Evolutionary conservation across 305 asterid species (phyloP).

Genomic region (Withania somnifera): DNA sequence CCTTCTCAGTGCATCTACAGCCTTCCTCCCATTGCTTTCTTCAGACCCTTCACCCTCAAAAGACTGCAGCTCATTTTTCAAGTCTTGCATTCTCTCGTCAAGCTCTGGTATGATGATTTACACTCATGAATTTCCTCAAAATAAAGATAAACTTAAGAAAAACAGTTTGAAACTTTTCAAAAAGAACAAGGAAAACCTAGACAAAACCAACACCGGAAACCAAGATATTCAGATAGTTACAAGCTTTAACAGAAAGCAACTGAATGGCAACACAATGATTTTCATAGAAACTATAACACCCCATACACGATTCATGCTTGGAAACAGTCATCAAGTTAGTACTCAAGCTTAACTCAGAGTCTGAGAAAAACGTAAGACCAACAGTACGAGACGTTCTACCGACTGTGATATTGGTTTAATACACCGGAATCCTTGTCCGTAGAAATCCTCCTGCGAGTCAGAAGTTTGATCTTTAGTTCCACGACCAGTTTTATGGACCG

Average conservation of each 20-base stretch:
- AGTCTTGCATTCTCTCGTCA: constrained; percentile 92
- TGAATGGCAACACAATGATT: neutral
- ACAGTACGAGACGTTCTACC: too few species aligned
- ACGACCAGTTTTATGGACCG: too few species aligned
- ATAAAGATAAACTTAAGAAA: neutral
- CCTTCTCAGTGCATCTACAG: constrained; percentile 84
- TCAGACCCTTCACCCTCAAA: constrained; percentile 74
- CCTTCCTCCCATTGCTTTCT: constrained; percentile 65
- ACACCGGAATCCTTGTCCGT: too few species aligned
- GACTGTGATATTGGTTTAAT: too few species aligned
- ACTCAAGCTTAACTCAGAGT: too few species aligned
- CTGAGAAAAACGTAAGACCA: too few species aligned
- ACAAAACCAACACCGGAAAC: neutral
- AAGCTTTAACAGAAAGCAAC: neutral
- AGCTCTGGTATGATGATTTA: constrained; percentile 50
- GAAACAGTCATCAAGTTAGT: too few species aligned
- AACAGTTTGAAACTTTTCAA: neutral
- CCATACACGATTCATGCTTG: too few species aligned
- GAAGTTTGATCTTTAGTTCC: too few species aligned
- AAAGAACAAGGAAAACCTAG: neutral
- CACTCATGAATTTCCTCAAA: neutral
- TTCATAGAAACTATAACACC: neutral
- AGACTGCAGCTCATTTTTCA: constrained; percentile 78
- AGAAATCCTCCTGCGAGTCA: too few species aligned
- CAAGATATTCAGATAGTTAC: neutral